Base-by-base conservation (phyloP, 2,329 filamentous ascomycete species). In the Remersonia thermophila region DNA sequence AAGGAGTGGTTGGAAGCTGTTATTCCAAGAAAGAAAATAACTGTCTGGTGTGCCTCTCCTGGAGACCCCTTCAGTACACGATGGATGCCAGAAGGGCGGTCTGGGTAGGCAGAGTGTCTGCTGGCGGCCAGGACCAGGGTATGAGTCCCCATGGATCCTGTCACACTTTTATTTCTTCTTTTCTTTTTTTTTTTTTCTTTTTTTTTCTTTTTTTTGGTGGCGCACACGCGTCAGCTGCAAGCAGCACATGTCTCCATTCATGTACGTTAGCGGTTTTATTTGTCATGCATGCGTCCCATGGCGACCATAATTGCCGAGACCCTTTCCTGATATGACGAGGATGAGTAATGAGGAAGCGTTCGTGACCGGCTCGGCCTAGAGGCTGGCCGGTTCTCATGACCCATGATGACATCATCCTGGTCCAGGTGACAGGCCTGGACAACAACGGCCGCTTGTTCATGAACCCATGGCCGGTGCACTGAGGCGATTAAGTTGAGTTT, bases 121-220 rank as follows among this genome's bases (percentile, higher is more conserved):
- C n/a, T n/a, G n/a, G n/a, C n/a, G n/a, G n/a, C n/a, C n/a, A n/a
- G n/a, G n/a, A n/a, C n/a, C n/a, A n/a, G n/a, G n/a, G n/a, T n/a
- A n/a, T n/a, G n/a, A n/a, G n/a, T n/a, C n/a, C n/a, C n/a, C n/a
- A n/a, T n/a, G n/a, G n/a, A n/a, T n/a, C n/a, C n/a, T n/a, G n/a
- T n/a, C n/a, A n/a, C n/a, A n/a, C n/a, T n/a, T n/a, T n/a, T n/a
- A n/a, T n/a, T n/a, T n/a, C n/a, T n/a, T n/a, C n/a, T n/a, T n/a
- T n/a, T n/a, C n/a, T n/a, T n/a, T n/a, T n/a, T n/a, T n/a, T n/a
- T n/a, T n/a, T n/a, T n/a, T n/a, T n/a, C n/a, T n/a, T n/a, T n/a
- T n/a, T n/a, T n/a, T n/a, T n/a, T n/a, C n/a, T n/a, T n/a, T n/a
- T 84, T 93, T 62, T 93, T 83, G 84, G 83, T 84, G 1, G 67